Percentiles rank a stretch among this genome's conserved stretches.
Evolutionary conservation across 495 filamentous ascomycete genomes (phyloP).

Genomic region (Penicillium egyptiacum): DNA sequence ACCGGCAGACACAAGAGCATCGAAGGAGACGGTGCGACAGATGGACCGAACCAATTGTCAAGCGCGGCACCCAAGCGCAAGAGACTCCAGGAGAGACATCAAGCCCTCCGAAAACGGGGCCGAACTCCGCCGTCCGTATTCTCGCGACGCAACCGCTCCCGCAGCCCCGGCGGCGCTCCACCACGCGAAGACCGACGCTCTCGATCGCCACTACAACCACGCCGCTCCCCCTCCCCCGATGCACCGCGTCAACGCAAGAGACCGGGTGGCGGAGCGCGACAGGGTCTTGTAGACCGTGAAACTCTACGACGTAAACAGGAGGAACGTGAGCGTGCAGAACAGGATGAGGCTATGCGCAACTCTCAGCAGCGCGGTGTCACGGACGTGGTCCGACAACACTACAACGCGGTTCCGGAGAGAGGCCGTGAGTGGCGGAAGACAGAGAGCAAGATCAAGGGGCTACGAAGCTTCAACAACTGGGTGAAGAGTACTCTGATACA

Average conservation of each 20-base stretch:
- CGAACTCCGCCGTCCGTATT: conserved; percentile 43
- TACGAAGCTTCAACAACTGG: conserved; percentile 98
- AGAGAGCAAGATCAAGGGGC: conserved; percentile 87
- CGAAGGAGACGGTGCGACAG: conserved; percentile 13
- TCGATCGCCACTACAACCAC: conserved; percentile 38
- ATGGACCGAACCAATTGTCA: conserved; percentile 21
- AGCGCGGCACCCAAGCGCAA: conserved; percentile 40
- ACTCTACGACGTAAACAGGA: conserved; percentile 65
- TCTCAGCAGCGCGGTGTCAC: conserved; percentile 60
- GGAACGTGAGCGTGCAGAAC: conserved; percentile 61
- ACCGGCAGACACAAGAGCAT: neutral
- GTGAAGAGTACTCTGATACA: conserved; percentile 95
- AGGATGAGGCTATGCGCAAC: conserved; percentile 51
- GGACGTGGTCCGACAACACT: conserved; percentile 87
- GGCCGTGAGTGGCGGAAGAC: conserved; percentile 94
- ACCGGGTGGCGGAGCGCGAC: conserved; percentile 77
- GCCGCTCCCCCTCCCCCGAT: conserved; percentile 45
- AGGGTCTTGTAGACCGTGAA: conserved; percentile 68
- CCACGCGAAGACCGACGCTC: conserved; percentile 37
- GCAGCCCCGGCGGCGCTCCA: conserved; percentile 27
- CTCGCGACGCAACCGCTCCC: conserved; percentile 43
- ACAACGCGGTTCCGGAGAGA: conserved; percentile 87
- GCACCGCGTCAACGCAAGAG: conserved; percentile 73
- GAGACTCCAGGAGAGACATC: conserved; percentile 47
- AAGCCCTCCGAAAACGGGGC: conserved; percentile 39